phyloP scores from a whole-genome alignment of 345 rosid genomes.

The Lepidium didymum region DNA sequence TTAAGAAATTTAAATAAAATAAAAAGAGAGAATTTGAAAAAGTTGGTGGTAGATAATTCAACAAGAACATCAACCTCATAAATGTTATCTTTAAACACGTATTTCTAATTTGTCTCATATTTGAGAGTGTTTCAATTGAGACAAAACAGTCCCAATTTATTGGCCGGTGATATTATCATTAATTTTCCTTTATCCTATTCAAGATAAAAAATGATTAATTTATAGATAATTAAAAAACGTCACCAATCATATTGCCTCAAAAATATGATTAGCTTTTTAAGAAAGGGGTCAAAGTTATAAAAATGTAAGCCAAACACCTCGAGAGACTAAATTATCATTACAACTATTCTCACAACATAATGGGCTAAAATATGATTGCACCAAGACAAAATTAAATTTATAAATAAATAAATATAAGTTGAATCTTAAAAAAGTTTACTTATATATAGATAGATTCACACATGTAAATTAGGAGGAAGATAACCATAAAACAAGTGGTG shows the following conservation, averaged over 20 bases:
- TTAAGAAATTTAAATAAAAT: background rate
- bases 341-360: conserved; percentile 12
- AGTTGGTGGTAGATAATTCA: conserved; percentile 31
- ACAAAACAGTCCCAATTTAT: conserved; percentile 11
- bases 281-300: conserved; percentile 20
- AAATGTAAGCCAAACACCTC: conserved; percentile 17
- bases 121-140: conserved; percentile 24
- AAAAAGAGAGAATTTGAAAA: background rate
- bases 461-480: background rate
- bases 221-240: background rate
- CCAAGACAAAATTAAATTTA: background rate
- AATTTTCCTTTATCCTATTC: background rate
- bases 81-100: conserved; percentile 44
- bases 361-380: conserved; percentile 20
- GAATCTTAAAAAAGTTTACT: background rate
- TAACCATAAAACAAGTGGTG: conserved; percentile 24
- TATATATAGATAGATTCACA: background rate
- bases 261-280: conserved; percentile 22
- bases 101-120: conserved; percentile 32
- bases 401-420: background rate
- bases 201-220: background rate
- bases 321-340: conserved; percentile 26
- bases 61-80: conserved; percentile 50
- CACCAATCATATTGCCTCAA: conserved; percentile 16
- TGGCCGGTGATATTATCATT: conserved; percentile 23